These are phyloP conservation scores for Coemansia sp. DNA, from an alignment of 192 early-diverging fungal species.

Conservation along the genomic window DNA sequence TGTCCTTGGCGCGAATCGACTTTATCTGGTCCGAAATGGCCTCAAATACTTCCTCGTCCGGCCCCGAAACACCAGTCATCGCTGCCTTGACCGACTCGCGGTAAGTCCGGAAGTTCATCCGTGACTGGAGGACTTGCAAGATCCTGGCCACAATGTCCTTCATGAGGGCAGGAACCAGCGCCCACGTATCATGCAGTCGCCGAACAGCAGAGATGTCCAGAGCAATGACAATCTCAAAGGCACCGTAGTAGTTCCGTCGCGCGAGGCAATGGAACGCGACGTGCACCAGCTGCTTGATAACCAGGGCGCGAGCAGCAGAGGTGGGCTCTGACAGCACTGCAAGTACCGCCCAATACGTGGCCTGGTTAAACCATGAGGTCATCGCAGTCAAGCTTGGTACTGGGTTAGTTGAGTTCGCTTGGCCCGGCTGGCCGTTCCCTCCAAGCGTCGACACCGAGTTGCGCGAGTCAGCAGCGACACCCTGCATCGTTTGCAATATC, in stretches of 20 bases:
- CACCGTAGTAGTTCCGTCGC: constrained; percentile 59
- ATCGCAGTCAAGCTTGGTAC: constrained; percentile 54
- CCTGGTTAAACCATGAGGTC: constrained; percentile 61
- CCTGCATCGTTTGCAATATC: constrained; percentile 56
- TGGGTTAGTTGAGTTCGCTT: constrained; percentile 29
- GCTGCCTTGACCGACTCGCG: constrained; percentile 58
- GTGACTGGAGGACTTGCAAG: constrained; percentile 49
- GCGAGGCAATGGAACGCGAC: constrained; percentile 60
- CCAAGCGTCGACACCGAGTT: constrained; percentile 25
- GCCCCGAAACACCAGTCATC: constrained; percentile 44
- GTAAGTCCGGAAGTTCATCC: constrained; percentile 58
- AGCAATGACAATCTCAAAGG: constrained; percentile 60
- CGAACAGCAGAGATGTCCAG: constrained; percentile 58
- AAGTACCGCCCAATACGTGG: constrained; percentile 59
- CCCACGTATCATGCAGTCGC: constrained; percentile 58
- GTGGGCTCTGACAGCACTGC: constrained; percentile 52
- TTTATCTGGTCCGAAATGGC: constrained; percentile 49
- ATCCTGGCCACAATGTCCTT: constrained; percentile 52
- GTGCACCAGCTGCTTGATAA: constrained; percentile 56
- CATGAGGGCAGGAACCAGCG: constrained; percentile 48
- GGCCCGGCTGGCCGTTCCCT: constrained; percentile 14
- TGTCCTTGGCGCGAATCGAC: constrained; percentile 47
- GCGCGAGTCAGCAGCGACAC: constrained; percentile 32
- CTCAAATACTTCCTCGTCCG: constrained; percentile 55
- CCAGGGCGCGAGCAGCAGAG: constrained; percentile 44